Base-by-base conservation (phyloP, 305 asterid species). In the Fraxinus albicans region DNA sequence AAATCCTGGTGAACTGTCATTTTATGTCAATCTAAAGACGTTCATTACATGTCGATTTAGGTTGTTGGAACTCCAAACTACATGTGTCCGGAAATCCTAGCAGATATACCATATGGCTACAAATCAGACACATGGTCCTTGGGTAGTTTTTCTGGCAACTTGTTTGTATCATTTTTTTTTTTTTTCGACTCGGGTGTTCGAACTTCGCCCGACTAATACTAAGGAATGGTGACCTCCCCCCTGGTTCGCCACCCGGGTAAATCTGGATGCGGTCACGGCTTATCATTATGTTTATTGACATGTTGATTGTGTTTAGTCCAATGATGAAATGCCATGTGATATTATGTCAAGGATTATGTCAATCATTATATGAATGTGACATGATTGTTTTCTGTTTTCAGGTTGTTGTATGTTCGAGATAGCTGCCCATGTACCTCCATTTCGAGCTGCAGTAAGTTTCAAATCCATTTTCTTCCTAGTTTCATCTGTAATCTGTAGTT, bases 51-150 rank as follows among this genome's bases (percentile, higher is more conserved):
- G 72, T 9, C 33, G 31, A 47, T 80, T n/a, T 78, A 95, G 99
- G 91, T 95, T 12, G 99, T 95, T 27, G 98, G 98, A 31, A 95
- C 99, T 78, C 98, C 98, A 70, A 92, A 91, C 84, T 95, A 95
- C 86, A 94, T 95, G 98, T 95, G 99, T 75, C 99, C 99, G 0
- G 99, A 95, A 87, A 95, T 94, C 58, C 91, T 95, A 65, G 97
- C 97, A 31, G 97, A 92, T 84, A 86, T 94, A 83, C 99, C 98
- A 2, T 95, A 95, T 74, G 97, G 98, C 85, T 93, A 92, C 83
- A 95, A 93, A 87, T 94, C 98, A 17, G 99, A 95, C 79, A 93
- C 93, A 87, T 94, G 98, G 99, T 93, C 99, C 67, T 89, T 94
- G 83, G 99, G 98, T 94, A 88, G 21, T 67, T 53, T 50, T 33